Base-by-base conservation (phyloP, 2,329 filamentous ascomycete species). In the Colletotrichum phormii region DNA sequence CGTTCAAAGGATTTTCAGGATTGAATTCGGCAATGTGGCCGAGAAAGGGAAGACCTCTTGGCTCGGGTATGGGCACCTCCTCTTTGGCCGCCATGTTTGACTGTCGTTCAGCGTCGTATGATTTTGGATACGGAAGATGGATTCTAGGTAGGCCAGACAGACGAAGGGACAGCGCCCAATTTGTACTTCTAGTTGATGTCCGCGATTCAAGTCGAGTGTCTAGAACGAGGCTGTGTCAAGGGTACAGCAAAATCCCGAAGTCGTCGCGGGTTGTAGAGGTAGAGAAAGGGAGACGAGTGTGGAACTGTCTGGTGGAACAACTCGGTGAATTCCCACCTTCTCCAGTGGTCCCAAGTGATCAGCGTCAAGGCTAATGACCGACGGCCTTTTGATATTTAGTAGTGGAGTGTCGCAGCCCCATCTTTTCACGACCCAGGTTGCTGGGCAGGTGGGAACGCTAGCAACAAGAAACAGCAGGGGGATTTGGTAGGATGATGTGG, bases 11-110 rank as follows among this genome's bases (percentile, higher is more conserved):
- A 26, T 88, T 84, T n/a, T 88, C 86, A 0, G 86, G 81, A 71
- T 92, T 88, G 74, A 95, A 87, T 75, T 93, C 90, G 66, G 84
- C 82, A 35, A 92, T 78, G 76, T 94, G 93, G 33, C 93, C 92
- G 29, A 94, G 74, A 31, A 94, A 80, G 1, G 91, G 92, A 68
- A 92, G 83, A 3, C 89, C 90, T 66, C 86, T 86, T 31, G 92
- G 92, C 59, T 89, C 72, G n/a, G 69, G 67, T 24, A 77, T 76
- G n/a, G 75, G 72, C 31, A 74, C 51, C 24, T 71, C 64, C 35
- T 75, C 35, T n/a, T 1, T 49, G 26, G 24, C 33, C 24, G 63
- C 77, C 82, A 83, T 83, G 71, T 53, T 72, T 72, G 46, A 42
- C 13, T 18, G 24, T 13, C 22, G 49, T 49, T 55, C 1, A 5